Base-by-base conservation (phyloP, 441 rosid species). In the Dalechampia spathulata region DNA sequence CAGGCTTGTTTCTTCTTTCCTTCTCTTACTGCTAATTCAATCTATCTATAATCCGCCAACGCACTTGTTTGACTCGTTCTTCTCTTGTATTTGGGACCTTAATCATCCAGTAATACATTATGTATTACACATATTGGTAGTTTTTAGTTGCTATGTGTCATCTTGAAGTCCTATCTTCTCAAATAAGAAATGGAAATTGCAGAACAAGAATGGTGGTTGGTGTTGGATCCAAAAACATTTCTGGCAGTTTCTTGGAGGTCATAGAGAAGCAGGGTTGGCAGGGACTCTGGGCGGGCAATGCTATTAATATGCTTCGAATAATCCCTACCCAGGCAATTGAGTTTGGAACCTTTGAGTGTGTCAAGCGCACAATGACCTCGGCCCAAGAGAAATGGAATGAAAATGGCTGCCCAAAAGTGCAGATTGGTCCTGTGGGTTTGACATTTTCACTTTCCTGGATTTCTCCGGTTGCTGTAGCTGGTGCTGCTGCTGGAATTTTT, bases 121-220 rank as follows among this genome's bases (percentile, higher is more conserved):
- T n/a, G n/a, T n/a, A n/a, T n/a, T n/a, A n/a, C n/a, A n/a, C n/a
- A n/a, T n/a, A n/a, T n/a, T n/a, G n/a, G n/a, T n/a, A 30, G 34
- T 30, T 30, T 30, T 30, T 30, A 30, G n/a, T n/a, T n/a, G n/a
- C n/a, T n/a, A n/a, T n/a, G n/a, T n/a, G n/a, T n/a, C n/a, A 30
- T 30, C 4, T 30, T 30, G 34, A 30, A 8, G 4, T 4, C 8
- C 4, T 8, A 8, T 8, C 8, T 4, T 30, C 34, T 4, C 8
- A 30, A 30, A 3, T 8, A 8, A 30, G 34, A 3, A 72, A 30
- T 68, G 53, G 53, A 60, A 49, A 57, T 32, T 68, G 57, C 81
- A 93, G 99, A 77, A 90, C 99, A 16, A 83, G 93, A 70, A 90
- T 94, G 95, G 82, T 94, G 67, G 97, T 94, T 51, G 97, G 99